Percentiles rank a stretch among this genome's conserved stretches.
These are phyloP conservation scores for Iodosphaeria phyllophila DNA, from an alignment of 2,329 filamentous ascomycete genomes.

Conservation along the genomic window DNA sequence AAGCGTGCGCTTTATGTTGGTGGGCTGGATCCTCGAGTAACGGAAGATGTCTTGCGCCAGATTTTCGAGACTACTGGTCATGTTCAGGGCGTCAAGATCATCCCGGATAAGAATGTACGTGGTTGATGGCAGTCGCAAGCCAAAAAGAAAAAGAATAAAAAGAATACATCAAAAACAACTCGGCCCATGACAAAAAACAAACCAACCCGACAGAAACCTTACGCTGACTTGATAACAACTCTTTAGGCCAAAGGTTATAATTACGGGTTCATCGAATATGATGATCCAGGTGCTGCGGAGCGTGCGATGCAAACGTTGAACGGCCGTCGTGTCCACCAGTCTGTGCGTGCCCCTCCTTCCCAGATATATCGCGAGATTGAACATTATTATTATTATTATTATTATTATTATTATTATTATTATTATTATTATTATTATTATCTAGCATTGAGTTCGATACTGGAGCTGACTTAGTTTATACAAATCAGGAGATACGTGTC, in stretches of 20 bases:
- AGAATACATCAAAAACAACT: neutral
- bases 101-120: slow-evolving; percentile 97
- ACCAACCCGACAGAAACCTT: neutral
- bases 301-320: slow-evolving; percentile 95
- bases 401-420: too few species aligned
- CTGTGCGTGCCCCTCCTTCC: slow-evolving; percentile 40
- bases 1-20: slow-evolving; percentile 95
- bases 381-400: too few species aligned
- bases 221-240: neutral
- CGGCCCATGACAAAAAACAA: neutral
- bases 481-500: slow-evolving; percentile 96
- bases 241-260: slow-evolving; percentile 99
- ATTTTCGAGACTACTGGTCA: slow-evolving; percentile 98
- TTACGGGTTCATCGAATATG: slow-evolving; percentile 97
- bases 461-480: slow-evolving; percentile 3
- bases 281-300: slow-evolving; percentile 90
- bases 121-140: too few species aligned
- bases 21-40: slow-evolving; percentile 84
- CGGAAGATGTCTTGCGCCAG: slow-evolving; percentile 87
- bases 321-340: slow-evolving; percentile 85
- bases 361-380: neutral
- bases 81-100: slow-evolving; percentile 97
- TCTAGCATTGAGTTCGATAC: neutral
- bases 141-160: neutral
- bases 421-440: too few species aligned